Base-by-base conservation (phyloP, 2,329 filamentous ascomycete genomes). In the Chalaropsis thielavioides region DNA sequence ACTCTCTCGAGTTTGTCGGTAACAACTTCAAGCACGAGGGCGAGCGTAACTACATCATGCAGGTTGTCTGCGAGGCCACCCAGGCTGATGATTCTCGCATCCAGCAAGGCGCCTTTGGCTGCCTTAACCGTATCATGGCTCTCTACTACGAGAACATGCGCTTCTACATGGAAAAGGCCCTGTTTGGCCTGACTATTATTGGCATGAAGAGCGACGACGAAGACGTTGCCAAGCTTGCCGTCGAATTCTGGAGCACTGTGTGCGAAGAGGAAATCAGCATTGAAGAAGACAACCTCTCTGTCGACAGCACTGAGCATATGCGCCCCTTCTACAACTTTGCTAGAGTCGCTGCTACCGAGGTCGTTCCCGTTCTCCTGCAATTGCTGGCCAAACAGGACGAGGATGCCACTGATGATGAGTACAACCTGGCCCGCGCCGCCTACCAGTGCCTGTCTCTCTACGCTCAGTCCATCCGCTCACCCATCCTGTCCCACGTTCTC, bases 221-320 rank as follows among this genome's bases (percentile, higher is more conserved):
- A 76, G 94, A 99, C 74, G 94, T 99, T 64, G 89, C 94, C 68
- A 99, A 99, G 82, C 82, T 99, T 65, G 94, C 94, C 44, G 91
- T 99, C 70, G 94, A 99, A 75, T 99, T 99, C 79, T 99, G 94
- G 94, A 97, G 92, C 80, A 96, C 94, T n/a, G 94, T 99, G 61
- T 99, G 94, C 76, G 94, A 99, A 75, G 94, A 99, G 77, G 94
- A 99, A 76, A 92, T 96, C 71, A 88, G 88, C 69, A 97, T 99
- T 72, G 94, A 99, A 73, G 94, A 99, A 73, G 94, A 99, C 76
- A 99, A 99, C 60, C 22, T 62, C 35, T 72, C 81, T 74, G 77
- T 81, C 67, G 90, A 95, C 72, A 90, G 84, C 72, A 84, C 87
- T 19, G 86, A 90, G 65, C 89, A 95, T 76, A 84, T 92, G 77